phyloP scores from a whole-genome alignment of 148 eudicot species.

The Polygonum aviculare region DNA sequence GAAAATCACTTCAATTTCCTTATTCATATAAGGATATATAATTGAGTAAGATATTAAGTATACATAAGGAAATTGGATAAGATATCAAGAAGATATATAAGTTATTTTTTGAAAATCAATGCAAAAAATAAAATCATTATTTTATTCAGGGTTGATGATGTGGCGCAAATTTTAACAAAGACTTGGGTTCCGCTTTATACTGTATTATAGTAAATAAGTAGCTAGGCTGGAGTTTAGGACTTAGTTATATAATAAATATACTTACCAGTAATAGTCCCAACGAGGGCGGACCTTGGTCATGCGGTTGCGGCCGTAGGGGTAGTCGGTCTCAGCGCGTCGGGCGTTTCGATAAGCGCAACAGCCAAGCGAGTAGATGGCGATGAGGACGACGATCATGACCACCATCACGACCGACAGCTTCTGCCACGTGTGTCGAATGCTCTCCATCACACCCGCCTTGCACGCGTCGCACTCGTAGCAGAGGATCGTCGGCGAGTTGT shows the following conservation, averaged over 20 bases:
- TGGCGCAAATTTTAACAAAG: no score
- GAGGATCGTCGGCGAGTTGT: slow-evolving; percentile 46
- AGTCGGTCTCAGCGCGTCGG: slow-evolving; percentile 53
- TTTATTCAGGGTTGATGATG: no score
- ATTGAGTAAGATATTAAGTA: no score
- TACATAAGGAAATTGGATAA: no score
- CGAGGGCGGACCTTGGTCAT: slow-evolving; percentile 78
- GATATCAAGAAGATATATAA: no score
- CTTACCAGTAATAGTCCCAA: slow-evolving; percentile 84
- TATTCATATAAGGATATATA: no score
- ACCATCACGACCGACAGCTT: slow-evolving; percentile 71
- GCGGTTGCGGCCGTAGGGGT: slow-evolving; percentile 64
- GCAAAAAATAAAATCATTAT: no score
- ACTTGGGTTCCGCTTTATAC: no score
- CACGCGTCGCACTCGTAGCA: slow-evolving; percentile 90
- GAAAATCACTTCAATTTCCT: no score
- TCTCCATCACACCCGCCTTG: slow-evolving; percentile 81
- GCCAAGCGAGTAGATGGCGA: slow-evolving; percentile 62
- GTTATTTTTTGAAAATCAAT: no score
- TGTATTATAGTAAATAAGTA: no score
- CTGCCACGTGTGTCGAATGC: slow-evolving; percentile 59
- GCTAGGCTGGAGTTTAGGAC: not conserved
- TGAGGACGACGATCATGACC: slow-evolving; percentile 54
- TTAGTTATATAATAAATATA: not conserved
- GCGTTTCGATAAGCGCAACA: slow-evolving; percentile 82